Evolutionary conservation across 2,329 filamentous ascomycete species (phyloP), one percentile per base, ranked within the genome.

Genomic region (Aphanocladium album): DNA sequence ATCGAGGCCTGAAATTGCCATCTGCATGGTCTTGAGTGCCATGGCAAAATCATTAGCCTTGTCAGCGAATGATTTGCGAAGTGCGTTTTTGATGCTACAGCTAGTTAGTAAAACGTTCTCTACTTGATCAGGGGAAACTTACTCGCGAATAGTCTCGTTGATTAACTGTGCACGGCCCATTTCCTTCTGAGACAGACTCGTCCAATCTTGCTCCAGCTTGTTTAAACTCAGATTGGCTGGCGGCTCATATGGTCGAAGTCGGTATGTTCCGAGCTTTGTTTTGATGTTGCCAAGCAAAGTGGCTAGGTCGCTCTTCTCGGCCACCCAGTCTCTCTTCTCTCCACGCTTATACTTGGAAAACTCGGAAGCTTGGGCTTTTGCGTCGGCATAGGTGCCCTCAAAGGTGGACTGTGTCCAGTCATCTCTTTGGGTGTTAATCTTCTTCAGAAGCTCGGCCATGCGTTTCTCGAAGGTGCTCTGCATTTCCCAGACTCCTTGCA

Each of bases 401-500:
- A 98, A 98, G 25, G 81, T 87, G 12, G 93, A 85, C 51, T 85
- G 83, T 66, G 89, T 83, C 95, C 95, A 99, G 62, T 81, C 74
- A 59, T 88, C 81, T 53, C 88, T 82, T 74, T 96, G 92, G 64
- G 83, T 82, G 27, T 82, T 80, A 67, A 98, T 91, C 64, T 87
- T 82, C 66, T 85, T 82, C 64, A 98, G 79, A 45, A 99, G 81
- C 66, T 87, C 90, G 61, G 86, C 85, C 90, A 98, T 96, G 63
- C 95, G 86, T 70, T 89, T 84, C 79, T 99, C 95, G 72, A 93
- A 99, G 33, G 89, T 90, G 71, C 91, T 96, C 76, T 99, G 93
- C 95, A 99, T 99, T 76, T 97, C 93, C 95, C 95, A 99, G 9
- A 95, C 93, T 23, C 95, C 95, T 72, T 97, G 92, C 95, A 99